Percentiles rank a stretch among this genome's conserved stretches.
Evolutionary conservation across 345 rosid genomes (phyloP).

Genomic region (Sisymbrium irio): DNA sequence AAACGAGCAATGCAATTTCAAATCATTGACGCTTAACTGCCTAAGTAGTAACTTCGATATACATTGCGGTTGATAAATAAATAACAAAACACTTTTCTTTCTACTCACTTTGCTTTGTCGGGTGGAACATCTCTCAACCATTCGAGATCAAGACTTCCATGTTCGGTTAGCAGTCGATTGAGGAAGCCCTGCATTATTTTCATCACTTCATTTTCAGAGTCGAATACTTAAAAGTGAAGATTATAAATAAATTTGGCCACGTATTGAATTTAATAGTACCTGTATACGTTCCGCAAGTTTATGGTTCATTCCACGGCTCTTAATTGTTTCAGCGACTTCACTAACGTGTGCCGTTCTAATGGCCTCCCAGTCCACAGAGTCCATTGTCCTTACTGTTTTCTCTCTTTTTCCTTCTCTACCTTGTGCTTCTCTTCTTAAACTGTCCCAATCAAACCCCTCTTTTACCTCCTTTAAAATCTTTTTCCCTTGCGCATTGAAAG

Average conservation of each 20-base stretch:
- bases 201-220: constrained; percentile 1
- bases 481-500: constrained; percentile 45
- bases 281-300: constrained; percentile 83
- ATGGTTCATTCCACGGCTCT: constrained; percentile 89
- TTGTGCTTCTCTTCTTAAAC: constrained; percentile 62
- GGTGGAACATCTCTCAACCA: constrained; percentile 98
- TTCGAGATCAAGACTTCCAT: constrained; percentile 81
- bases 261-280: constrained; percentile 39
- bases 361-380: constrained; percentile 90
- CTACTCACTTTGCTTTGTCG: constrained; percentile 79
- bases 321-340: constrained; percentile 70
- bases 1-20: not conserved
- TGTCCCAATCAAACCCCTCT: constrained; percentile 71
- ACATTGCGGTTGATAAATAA: not conserved
- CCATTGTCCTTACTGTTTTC: constrained; percentile 56
- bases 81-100: constrained; percentile 3
- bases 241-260: not conserved
- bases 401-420: constrained; percentile 47
- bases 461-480: constrained; percentile 49
- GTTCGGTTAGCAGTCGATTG: constrained; percentile 62
- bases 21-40: not conserved
- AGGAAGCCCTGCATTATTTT: constrained; percentile 73
- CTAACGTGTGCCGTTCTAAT: constrained; percentile 58
- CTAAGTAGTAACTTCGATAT: not conserved
- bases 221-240: not conserved